phyloP scores from a whole-genome alignment of 2,329 filamentous ascomycete species.

The Trichoderma breve region DNA sequence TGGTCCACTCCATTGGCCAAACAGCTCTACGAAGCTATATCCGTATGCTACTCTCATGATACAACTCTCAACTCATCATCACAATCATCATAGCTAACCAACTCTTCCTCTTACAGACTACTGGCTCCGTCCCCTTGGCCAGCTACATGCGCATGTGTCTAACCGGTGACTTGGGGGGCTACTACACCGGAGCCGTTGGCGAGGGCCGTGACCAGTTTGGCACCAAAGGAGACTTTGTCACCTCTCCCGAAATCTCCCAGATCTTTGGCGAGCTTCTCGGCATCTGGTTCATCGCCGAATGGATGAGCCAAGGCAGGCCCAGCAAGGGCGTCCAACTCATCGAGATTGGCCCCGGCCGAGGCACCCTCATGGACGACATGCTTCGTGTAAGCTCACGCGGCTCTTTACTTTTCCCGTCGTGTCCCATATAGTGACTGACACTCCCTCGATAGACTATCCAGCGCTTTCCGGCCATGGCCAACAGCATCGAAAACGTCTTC shows the following conservation, averaged over 20 bases:
- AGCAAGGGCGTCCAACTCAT: slow-evolving; percentile 78
- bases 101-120: slow-evolving; percentile 47
- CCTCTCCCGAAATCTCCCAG: slow-evolving; percentile 95
- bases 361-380: slow-evolving; percentile 96
- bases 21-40: slow-evolving; percentile 81
- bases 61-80: not conserved
- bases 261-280: slow-evolving; percentile 93
- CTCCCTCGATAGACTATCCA: slow-evolving; percentile 65
- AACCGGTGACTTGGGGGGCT: slow-evolving; percentile 84
- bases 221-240: slow-evolving; percentile 91
- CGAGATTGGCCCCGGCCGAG: slow-evolving; percentile 89
- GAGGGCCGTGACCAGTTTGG: slow-evolving; percentile 83
- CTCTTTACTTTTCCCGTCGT: not conserved
- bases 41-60: slow-evolving; percentile 53
- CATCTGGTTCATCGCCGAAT: slow-evolving; percentile 94
- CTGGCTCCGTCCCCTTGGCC: slow-evolving; percentile 86
- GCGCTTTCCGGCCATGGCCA: slow-evolving; percentile 75
- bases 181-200: slow-evolving; percentile 77
- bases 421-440: not conserved
- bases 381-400: slow-evolving; percentile 61
- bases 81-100: not conserved
- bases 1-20: slow-evolving; percentile 95
- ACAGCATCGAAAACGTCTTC: slow-evolving; percentile 81
- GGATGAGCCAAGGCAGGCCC: slow-evolving; percentile 83
- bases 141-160: slow-evolving; percentile 99